phyloP scores from a whole-genome alignment of 805 yeast species.

The Maudiozyma saulgeensis region DNA sequence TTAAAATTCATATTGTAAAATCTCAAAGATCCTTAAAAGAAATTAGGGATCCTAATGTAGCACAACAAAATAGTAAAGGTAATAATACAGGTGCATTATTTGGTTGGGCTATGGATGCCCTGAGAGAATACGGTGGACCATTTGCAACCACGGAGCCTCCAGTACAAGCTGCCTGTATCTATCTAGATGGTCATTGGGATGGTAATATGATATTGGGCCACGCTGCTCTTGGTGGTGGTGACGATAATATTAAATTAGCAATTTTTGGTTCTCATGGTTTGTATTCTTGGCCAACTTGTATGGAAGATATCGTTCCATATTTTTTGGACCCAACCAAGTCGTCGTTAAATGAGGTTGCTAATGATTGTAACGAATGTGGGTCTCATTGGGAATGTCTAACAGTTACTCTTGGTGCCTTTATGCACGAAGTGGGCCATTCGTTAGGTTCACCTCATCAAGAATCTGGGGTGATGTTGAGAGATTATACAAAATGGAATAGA shows the following conservation, averaged over 20 bases:
- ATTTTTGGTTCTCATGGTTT: conserved; percentile 91
- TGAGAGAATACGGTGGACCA: conserved; percentile 47
- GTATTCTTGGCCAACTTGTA: conserved; percentile 83
- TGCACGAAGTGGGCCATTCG: conserved; percentile 91
- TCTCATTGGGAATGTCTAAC: conserved; percentile 85
- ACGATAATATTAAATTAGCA: conserved; percentile 59
- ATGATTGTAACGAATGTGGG: conserved; percentile 78
- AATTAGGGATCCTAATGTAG: conserved; percentile 65
- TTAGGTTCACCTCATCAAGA: conserved; percentile 90
- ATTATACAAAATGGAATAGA: conserved; percentile 71
- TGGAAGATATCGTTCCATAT: conserved; percentile 58
- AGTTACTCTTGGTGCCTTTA: conserved; percentile 82
- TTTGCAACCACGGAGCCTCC: conserved; percentile 39
- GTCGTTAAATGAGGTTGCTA: conserved; percentile 67
- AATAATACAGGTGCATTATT: conserved; percentile 67
- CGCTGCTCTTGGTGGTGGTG: conserved; percentile 92
- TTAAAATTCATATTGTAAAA: conserved; percentile 70
- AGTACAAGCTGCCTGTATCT: conserved; percentile 75
- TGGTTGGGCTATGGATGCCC: conserved; percentile 68
- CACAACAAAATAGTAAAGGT: conserved; percentile 79
- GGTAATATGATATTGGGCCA: conserved; percentile 56
- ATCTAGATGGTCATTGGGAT: conserved; percentile 82
- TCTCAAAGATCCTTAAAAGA: conserved; percentile 60
- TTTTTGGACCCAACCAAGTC: conserved; percentile 66
- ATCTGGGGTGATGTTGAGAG: conserved; percentile 83